phyloP scores from a whole-genome alignment of 345 rosid species.

The Noccaea caerulescens region DNA sequence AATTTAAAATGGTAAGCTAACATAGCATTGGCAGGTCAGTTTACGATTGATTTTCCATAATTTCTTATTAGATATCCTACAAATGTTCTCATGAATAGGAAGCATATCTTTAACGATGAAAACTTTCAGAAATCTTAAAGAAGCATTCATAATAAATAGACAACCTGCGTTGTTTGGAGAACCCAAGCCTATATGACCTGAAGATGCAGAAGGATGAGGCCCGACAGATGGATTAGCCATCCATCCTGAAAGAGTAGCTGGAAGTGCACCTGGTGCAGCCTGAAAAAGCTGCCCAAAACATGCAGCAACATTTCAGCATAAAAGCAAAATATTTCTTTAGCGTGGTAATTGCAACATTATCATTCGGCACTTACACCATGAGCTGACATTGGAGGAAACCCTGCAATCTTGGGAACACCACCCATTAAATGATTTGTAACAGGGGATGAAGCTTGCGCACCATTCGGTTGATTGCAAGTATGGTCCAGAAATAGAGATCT shows the following conservation, averaged over 20 bases:
- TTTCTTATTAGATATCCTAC: slow-evolving; percentile 10
- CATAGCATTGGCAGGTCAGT: slow-evolving; percentile 5
- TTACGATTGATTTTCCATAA: neutral
- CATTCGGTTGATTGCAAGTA: slow-evolving; percentile 73
- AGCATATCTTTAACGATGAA: slow-evolving; percentile 3
- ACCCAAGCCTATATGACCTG: slow-evolving; percentile 66
- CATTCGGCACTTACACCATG: slow-evolving; percentile 65
- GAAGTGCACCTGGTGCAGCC: slow-evolving; percentile 64
- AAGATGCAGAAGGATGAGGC: slow-evolving; percentile 74
- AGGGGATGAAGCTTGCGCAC: slow-evolving; percentile 75
- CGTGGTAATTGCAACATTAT: slow-evolving; percentile 6
- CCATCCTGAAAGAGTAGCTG: slow-evolving; percentile 77
- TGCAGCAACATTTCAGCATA: slow-evolving; percentile 13
- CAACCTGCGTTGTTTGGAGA: slow-evolving; percentile 70
- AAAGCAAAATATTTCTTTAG: slow-evolving; percentile 17
- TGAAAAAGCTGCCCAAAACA: slow-evolving; percentile 66
- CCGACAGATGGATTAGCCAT: slow-evolving; percentile 75
- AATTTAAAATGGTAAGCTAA: neutral
- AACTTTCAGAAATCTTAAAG: slow-evolving; percentile 15
- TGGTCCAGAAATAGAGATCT: slow-evolving; percentile 86
- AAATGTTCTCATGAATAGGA: slow-evolving; percentile 2
- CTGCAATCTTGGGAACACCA: slow-evolving; percentile 39
- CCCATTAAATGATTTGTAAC: slow-evolving; percentile 77
- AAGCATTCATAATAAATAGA: slow-evolving; percentile 17
- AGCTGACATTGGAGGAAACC: slow-evolving; percentile 48